phyloP scores from a whole-genome alignment of 495 filamentous ascomycete species.

The Neurospora hispaniola region DNA sequence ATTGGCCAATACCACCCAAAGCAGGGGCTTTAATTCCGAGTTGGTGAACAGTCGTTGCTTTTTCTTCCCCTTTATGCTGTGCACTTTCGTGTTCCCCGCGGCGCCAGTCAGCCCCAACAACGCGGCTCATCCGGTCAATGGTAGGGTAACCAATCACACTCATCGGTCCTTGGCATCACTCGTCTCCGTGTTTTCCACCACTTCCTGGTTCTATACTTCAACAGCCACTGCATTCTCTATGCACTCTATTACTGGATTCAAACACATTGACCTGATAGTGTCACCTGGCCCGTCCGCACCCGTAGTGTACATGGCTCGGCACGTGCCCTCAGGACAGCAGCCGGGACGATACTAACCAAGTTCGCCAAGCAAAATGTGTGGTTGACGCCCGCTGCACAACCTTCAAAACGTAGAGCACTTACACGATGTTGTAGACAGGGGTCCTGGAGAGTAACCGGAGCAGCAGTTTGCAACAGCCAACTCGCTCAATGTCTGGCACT shows the following conservation, averaged over 20 bases:
- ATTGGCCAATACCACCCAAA: not conserved
- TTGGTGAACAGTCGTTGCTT: not conserved
- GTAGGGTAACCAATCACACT: not conserved
- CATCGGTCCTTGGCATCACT: not conserved
- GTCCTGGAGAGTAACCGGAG: not conserved
- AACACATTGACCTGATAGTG: not conserved
- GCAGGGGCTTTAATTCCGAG: not conserved
- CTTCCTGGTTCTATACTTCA: not conserved
- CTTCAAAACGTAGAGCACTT: not conserved
- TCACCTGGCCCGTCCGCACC: not conserved
- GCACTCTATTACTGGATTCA: not conserved
- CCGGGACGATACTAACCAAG: not conserved
- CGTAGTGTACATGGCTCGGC: not conserved
- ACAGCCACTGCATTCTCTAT: not conserved
- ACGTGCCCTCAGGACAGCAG: not conserved
- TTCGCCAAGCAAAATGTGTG: not conserved
- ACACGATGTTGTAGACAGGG: not conserved
- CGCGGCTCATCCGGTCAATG: not conserved
- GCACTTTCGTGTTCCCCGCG: not conserved
- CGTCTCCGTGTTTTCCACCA: not conserved
- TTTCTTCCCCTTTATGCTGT: not conserved
- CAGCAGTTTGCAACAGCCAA: not conserved
- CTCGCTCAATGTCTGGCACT: not conserved
- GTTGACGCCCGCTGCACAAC: not conserved
- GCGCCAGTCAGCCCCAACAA: not conserved